Percentiles rank a stretch among this genome's conserved stretches.
Evolutionary conservation across 495 filamentous ascomycete species (phyloP).

Genomic region (Schizothecium vesticola): DNA sequence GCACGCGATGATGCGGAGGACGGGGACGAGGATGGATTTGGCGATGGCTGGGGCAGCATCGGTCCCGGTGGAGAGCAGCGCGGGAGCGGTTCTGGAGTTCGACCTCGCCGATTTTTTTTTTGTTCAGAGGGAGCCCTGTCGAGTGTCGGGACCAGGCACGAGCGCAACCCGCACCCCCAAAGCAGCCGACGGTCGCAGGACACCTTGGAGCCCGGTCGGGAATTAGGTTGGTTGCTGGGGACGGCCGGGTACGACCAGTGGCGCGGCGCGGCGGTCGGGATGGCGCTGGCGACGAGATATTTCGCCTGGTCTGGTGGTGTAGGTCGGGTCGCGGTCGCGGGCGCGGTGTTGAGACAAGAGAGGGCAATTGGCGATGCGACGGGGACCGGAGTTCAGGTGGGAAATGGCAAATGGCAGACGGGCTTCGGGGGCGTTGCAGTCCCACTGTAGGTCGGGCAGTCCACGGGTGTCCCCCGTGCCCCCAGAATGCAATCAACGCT

Average conservation of each 20-base stretch:
- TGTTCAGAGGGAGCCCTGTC: conserved; percentile 21
- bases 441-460: background rate
- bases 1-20: conserved; percentile 6
- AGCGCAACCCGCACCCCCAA: conserved; percentile 12
- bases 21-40: conserved; percentile 12
- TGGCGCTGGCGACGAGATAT: background rate
- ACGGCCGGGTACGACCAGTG: background rate
- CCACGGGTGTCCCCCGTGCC: background rate
- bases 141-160: background rate
- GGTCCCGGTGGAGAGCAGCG: conserved; percentile 19
- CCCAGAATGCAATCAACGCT: background rate
- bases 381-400: background rate
- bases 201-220: background rate
- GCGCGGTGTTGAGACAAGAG: background rate
- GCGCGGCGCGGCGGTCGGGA: background rate
- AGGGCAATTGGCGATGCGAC: background rate
- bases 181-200: background rate
- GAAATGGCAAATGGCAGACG: background rate
- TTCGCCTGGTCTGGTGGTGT: background rate
- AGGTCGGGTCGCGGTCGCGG: background rate
- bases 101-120: conserved; percentile 33
- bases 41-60: conserved; percentile 39
- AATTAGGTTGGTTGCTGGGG: background rate
- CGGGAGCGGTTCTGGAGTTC: conserved; percentile 24
- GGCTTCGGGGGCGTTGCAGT: no score